Base-by-base conservation (phyloP, 164 flowering plant genomes). In the Nelumbo lutea region DNA sequence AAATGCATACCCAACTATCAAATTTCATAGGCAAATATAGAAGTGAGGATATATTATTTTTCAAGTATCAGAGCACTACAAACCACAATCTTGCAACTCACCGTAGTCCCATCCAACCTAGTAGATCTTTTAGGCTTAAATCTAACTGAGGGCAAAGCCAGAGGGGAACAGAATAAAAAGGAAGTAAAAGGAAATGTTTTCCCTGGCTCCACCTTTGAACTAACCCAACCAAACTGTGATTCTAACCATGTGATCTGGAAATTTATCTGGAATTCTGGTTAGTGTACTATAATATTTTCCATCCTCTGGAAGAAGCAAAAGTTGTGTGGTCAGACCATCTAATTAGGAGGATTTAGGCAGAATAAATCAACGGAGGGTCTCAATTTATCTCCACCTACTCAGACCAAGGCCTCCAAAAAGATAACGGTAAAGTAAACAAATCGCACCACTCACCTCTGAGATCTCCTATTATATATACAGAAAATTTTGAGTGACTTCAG, bases 1-100 rank as follows among this genome's bases (percentile, higher is more conserved):
- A 7, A 70, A 72, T 63, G 58, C 70, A 59, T 69, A 58, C 68
- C 65, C 69, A 41, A 58, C 59, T 44, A 27, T 61, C 58, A 13
- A 10, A 59, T 14, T 66, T 6, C 38, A 53, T 7, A 52, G 6
- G 46, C 51, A 63, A 8, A 45, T 14, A 63, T 63, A 62, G 13
- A 8, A 44, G 62, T 39, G 40, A 14, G 11, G 8, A 63, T n/a
- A 3, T 27, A 4, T 61, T 61, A 27, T 13, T 6, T 1, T 46
- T 5, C 52, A 45, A 7, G 4, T 44, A 47, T 46, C 39, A n/a
- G 13, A 45, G 40, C 9, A 44, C 3, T 7, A 45, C 46, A 44
- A 4, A 53, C n/a, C 2, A 7, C 11, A 51, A 51, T 10, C 10
- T 3, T 27, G 27, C 27, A 27, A 27, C 27, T 27, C 27, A 27